Evolutionary conservation across 177 flowering plant genomes (phyloP), one percentile per base, ranked within the genome.

Genomic region (Vitis hybrid): DNA sequence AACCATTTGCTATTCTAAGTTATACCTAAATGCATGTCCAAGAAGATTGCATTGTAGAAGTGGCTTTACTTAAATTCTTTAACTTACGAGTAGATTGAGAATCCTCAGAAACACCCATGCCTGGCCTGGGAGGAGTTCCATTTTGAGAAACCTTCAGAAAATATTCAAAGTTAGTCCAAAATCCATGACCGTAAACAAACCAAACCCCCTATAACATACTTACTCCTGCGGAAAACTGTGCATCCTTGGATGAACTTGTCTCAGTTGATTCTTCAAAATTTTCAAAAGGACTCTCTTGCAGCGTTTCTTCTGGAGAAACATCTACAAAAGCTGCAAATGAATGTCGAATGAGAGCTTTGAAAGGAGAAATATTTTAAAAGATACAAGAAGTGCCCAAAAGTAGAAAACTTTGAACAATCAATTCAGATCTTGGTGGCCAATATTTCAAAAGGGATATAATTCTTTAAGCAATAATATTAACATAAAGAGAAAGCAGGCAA

Each of bases 291-390:
- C 72, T 85, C 50, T 82, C 81, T 62, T 79, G 76, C 52, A 75
- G 27, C 7, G 81, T 73, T 68, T 94, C 97, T 71, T 94, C 97
- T 1, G 93, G 88, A 66, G 95, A 89, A 72, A 94, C 88, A 86
- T 94, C 99, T 3, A 86, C 92, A 84, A 94, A 92, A 77, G 92
- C 99, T 92, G 92, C 79, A 79, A 64, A 52, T 19, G 11, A 27
- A 63, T 62, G 57, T 52, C 24, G 10, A 10, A 52, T 66, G 13
- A 71, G 59, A 66, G 18, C 40, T 24, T 59, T 11, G 4, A 3
- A 50, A 14, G 40, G 16, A 40, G 51, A 14, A 65, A 16, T 60
- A 15, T 2, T 46, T 14, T 13, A 68, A 15, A 18, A 55, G 8
- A 14, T 15, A 15, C 50, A 62, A 30, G 9, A 13, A 24, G 24